Evolutionary conservation across 2,329 filamentous ascomycete genomes (phyloP), one percentile per base, ranked within the genome.

Genomic region (Fonsecaea pugnacius): DNA sequence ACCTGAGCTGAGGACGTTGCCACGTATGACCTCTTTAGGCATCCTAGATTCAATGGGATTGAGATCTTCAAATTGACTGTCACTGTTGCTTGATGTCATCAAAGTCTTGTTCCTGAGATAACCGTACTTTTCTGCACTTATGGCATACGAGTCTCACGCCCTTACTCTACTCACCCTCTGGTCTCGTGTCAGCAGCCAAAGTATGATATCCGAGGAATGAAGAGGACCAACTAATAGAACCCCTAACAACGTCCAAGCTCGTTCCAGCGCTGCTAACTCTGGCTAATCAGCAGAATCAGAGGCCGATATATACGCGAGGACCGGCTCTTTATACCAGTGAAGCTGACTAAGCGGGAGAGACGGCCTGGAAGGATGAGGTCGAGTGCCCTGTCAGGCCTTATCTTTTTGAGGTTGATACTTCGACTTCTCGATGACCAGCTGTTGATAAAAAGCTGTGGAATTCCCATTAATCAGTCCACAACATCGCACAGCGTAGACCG

Each of bases 271-370:
- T 57, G 4, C 24, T 57, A 21, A 30, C 38, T 32, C 55, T 24
- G 4, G 18, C 55, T 24, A 2, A 32, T 5, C 4, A 12, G 4
- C 36, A 32, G 30, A 18, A 24, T 16, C 24, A 18, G 21, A 27
- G 38, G 35, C 55, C 38, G 38, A 48, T 18, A 4, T 27, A 27
- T 10, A 27, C 36, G 55, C 16, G 55, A 9, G 27, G 14, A 24
- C 32, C 8, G 36, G 36, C 21, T 12, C 38, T 8, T 48, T 48
- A 27, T 24, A 48, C 18, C 21, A 38, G 10, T 27, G 38, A 21
- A 14, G 54, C 38, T 58, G 36, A 58, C 55, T 58, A 58, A 58
- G 55, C 38, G 16, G 5, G 4, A 14, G 2, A 4, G 18, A 24
- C 43, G 9, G 21, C 43, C 24, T 24, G 21, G 3, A 27, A 27